A percentile compares a stretch with the other conserved stretches of the same genome.
phyloP scores from a whole-genome alignment of 2,329 filamentous ascomycete species.

The Ophiostoma himal-ulmi region DNA sequence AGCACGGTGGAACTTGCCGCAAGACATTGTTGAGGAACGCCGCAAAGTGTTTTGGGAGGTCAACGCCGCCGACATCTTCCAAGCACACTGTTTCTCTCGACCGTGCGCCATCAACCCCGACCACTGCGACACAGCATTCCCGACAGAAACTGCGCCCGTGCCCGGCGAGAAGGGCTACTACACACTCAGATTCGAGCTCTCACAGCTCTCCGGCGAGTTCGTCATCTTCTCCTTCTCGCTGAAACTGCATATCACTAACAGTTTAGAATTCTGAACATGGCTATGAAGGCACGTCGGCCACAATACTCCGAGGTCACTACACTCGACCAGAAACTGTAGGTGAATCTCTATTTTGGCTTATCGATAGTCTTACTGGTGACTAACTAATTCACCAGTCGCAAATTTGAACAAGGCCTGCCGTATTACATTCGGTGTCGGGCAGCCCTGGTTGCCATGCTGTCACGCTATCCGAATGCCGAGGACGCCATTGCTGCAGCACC shows the following conservation, averaged over 20 bases:
- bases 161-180: conserved; percentile 1
- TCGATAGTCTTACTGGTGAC: not conserved
- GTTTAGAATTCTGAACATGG: conserved; percentile 18
- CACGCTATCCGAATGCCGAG: not conserved
- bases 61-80: conserved; percentile 20
- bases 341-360: too few species aligned
- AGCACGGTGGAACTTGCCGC: not conserved
- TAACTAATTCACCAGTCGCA: not conserved
- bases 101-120: conserved; percentile 18
- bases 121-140: conserved; percentile 19
- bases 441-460: not conserved
- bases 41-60: conserved; percentile 22
- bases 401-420: not conserved
- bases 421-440: conserved; percentile 1
- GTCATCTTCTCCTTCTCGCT: not conserved
- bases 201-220: not conserved
- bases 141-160: not conserved
- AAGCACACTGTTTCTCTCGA: conserved; percentile 19
- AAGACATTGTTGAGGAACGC: not conserved
- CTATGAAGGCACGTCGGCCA: conserved; percentile 18
- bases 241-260: not conserved
- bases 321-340: not conserved
- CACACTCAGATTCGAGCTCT: not conserved
- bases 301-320: conserved; percentile 11
- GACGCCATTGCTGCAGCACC: not conserved